Evolutionary conservation across 371 early-diverging fungal species (phyloP).

Genomic region (Mortierella sp.): DNA sequence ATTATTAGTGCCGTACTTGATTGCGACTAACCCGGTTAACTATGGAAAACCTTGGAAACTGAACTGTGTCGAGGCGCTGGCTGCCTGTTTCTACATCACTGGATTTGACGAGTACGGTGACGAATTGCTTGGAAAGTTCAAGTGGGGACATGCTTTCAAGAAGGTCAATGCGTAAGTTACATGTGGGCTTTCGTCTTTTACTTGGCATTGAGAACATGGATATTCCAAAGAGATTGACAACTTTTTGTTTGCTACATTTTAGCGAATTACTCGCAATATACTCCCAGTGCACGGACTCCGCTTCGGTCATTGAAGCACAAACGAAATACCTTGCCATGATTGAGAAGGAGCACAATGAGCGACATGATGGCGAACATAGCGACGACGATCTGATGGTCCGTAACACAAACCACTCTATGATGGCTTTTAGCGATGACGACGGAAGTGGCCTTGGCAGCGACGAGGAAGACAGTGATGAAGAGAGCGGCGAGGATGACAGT

Average conservation of each 20-base stretch:
- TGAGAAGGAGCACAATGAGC: slow-evolving; percentile 64
- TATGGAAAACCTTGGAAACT: slow-evolving; percentile 98
- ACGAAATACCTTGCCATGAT: slow-evolving; percentile 80
- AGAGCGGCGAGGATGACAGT: slow-evolving; percentile 48
- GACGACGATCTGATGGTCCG: slow-evolving; percentile 65
- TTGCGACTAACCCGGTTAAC: slow-evolving; percentile 99
- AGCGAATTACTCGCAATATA: slow-evolving; percentile 85
- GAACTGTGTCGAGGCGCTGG: slow-evolving; percentile 99
- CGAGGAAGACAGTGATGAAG: slow-evolving; percentile 39
- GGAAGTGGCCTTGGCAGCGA: slow-evolving; percentile 50
- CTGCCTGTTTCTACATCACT: slow-evolving; percentile 95
- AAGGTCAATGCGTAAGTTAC: slow-evolving; percentile 72
- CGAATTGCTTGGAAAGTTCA: slow-evolving; percentile 90
- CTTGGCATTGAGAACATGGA: not conserved
- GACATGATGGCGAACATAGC: slow-evolving; percentile 54
- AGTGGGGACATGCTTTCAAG: slow-evolving; percentile 97
- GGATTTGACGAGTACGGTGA: slow-evolving; percentile 91
- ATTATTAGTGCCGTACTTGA: slow-evolving; percentile 90
- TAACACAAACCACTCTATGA: slow-evolving; percentile 63
- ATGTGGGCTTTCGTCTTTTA: no score
- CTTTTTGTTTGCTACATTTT: not conserved
- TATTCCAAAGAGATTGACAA: not conserved
- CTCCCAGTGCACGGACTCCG: slow-evolving; percentile 84
- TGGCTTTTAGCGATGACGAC: slow-evolving; percentile 54
- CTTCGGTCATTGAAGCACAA: slow-evolving; percentile 87